Percentiles rank a stretch among this genome's conserved stretches.
Conservation (phyloP, 441 rosid genomes). For the Melastoma candidum region DNA sequence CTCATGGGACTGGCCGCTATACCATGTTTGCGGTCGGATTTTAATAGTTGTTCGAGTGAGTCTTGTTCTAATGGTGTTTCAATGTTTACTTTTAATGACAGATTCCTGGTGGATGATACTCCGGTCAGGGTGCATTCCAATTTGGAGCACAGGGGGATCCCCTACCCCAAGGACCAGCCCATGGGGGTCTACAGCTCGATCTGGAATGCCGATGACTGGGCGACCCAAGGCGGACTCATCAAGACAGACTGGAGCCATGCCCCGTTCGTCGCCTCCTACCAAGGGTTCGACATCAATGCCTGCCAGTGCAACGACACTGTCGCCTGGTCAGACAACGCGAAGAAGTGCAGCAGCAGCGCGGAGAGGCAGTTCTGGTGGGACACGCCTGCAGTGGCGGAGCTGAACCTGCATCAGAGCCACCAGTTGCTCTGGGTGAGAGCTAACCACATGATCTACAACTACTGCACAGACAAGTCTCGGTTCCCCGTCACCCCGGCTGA, state of each 20-base stretch:
- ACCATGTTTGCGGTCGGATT: neutral
- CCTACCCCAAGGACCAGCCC: constrained; percentile 81
- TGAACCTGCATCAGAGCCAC: constrained; percentile 80
- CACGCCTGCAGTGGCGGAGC: constrained; percentile 61
- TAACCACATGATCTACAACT: constrained; percentile 84
- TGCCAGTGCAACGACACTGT: constrained; percentile 49
- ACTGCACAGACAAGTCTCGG: constrained; percentile 59
- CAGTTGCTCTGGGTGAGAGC: constrained; percentile 87
- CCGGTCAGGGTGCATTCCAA: constrained; percentile 72
- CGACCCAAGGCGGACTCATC: constrained; percentile 86
- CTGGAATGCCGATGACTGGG: constrained; percentile 99
- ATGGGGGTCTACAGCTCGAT: constrained; percentile 98
- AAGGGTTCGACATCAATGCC: constrained; percentile 63
- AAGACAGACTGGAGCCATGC: constrained; percentile 96
- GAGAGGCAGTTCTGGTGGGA: constrained; percentile 85
- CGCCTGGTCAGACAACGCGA: constrained; percentile 34
- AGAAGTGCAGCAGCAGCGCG: constrained; percentile 45
- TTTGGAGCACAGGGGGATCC: constrained; percentile 75
- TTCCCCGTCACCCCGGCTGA: constrained; percentile 71
- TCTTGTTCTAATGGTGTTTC: neutral
- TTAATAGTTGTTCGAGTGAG: too few species aligned
- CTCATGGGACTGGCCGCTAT: neutral
- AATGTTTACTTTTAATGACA: constrained; percentile 13
- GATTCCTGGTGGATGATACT: constrained; percentile 83
- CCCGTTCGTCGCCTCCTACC: constrained; percentile 82